These are phyloP conservation scores for Acanthamoeba culbertsoni DNA, from an alignment of 208 protist species.

Conservation along the genomic window DNA sequence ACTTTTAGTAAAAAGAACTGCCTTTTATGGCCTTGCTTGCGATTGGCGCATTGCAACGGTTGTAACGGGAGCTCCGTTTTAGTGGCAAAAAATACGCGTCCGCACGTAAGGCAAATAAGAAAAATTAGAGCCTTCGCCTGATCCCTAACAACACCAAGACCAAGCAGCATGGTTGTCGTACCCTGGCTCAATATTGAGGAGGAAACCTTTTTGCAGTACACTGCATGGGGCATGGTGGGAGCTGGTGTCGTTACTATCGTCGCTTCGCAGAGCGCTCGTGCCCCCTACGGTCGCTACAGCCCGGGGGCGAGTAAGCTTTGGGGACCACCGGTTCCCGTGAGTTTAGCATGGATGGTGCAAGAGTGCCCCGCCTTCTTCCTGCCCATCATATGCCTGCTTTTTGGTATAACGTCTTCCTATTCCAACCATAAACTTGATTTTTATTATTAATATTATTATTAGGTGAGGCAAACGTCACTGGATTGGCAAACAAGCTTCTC, in stretches of 20 bases:
- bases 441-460: background rate
- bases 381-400: background rate
- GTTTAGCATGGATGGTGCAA: conserved; percentile 7
- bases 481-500: background rate
- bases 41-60: too few species aligned
- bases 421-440: background rate
- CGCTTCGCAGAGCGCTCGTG: background rate
- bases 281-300: conserved; percentile 1
- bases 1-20: too few species aligned
- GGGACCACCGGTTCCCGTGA: background rate
- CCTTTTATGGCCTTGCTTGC: too few species aligned
- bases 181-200: background rate
- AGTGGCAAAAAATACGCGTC: too few species aligned
- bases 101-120: too few species aligned
- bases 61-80: too few species aligned
- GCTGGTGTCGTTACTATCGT: background rate
- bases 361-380: conserved; percentile 44
- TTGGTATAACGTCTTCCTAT: background rate
- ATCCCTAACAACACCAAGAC: too few species aligned
- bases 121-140: too few species aligned
- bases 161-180: too few species aligned
- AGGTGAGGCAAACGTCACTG: background rate
- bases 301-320: background rate
- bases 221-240: background rate
- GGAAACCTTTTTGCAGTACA: background rate